Conservation (phyloP, 495 filamentous ascomycete genomes). For the Aspergillus coremiiformis region DNA sequence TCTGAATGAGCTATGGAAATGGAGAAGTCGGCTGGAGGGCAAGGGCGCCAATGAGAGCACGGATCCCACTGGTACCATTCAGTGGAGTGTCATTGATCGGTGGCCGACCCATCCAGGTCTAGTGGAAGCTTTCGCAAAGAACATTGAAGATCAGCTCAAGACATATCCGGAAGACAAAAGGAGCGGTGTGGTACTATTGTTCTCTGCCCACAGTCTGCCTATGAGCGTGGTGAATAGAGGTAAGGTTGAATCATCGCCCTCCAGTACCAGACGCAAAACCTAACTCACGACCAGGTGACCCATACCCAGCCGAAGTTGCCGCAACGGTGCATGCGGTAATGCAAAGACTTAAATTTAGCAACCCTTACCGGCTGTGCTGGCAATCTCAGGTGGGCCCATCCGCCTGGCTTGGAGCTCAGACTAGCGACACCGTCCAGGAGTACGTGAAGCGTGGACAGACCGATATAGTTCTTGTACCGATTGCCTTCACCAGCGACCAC, state of each 20-base stretch:
- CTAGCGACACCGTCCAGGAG: constrained; percentile 73
- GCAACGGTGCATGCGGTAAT: constrained; percentile 98
- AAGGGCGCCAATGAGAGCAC: constrained; percentile 48
- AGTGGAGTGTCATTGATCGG: constrained; percentile 97
- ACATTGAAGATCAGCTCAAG: constrained; percentile 74
- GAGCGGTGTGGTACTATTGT: constrained; percentile 75
- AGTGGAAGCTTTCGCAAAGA: constrained; percentile 83
- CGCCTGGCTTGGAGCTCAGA: constrained; percentile 95
- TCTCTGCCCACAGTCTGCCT: constrained; percentile 91
- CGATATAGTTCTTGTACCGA: constrained; percentile 86
- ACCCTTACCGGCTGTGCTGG: constrained; percentile 93
- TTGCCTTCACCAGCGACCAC: constrained; percentile 97
- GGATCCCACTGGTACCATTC: constrained; percentile 58
- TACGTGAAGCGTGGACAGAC: constrained; percentile 88
- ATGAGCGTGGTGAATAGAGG: constrained; percentile 95
- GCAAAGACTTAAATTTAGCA: constrained; percentile 74
- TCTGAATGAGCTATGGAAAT: constrained; percentile 96
- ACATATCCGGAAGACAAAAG: constrained; percentile 76
- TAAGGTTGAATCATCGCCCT: constrained; percentile 22
- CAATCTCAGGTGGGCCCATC: constrained; percentile 96
- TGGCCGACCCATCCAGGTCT: constrained; percentile 90
- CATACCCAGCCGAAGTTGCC: constrained; percentile 93
- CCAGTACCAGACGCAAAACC: constrained; percentile 12
- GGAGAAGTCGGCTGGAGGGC: constrained; percentile 80
- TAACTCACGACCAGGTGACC: constrained; percentile 54